These are phyloP conservation scores for Leucosporidium creatinivorum DNA, from an alignment of 768 basidiomycete genomes.

Conservation along the genomic window DNA sequence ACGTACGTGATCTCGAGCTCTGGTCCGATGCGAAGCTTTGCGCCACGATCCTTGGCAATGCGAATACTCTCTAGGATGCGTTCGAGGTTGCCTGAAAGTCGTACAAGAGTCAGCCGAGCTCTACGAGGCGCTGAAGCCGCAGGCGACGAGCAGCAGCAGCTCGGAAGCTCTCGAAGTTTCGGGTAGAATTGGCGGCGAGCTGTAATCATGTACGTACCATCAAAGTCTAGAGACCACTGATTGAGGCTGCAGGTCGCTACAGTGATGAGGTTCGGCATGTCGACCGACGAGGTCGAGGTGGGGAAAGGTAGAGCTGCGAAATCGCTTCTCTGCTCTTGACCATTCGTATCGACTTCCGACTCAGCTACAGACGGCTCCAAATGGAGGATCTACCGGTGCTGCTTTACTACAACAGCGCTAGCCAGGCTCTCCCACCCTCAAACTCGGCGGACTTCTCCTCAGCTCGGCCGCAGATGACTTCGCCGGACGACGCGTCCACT, in stretches of 20 bases:
- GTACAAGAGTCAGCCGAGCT: neutral
- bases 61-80: slow-evolving; percentile 80
- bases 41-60: slow-evolving; percentile 80
- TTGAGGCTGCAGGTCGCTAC: slow-evolving; percentile 51
- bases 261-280: slow-evolving; percentile 31
- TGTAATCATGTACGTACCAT: slow-evolving; percentile 48
- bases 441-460: too few relatives aligned
- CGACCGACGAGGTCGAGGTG: too few relatives aligned
- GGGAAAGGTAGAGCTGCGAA: too few relatives aligned
- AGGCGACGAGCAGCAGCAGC: neutral
- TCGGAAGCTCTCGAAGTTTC: neutral
- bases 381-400: too few relatives aligned
- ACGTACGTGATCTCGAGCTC: slow-evolving; percentile 89
- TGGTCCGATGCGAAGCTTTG: slow-evolving; percentile 86
- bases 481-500: too few relatives aligned
- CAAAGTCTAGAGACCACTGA: slow-evolving; percentile 95
- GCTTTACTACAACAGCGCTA: too few relatives aligned
- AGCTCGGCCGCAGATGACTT: too few relatives aligned
- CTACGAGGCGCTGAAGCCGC: neutral
- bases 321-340: too few relatives aligned
- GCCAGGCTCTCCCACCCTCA: too few relatives aligned
- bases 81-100: slow-evolving; percentile 71
- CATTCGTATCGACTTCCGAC: too few relatives aligned
- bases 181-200: neutral
- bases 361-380: too few relatives aligned